phyloP scores from a whole-genome alignment of 371 early-diverging fungal genomes.

The Actinomortierella ambigua region DNA sequence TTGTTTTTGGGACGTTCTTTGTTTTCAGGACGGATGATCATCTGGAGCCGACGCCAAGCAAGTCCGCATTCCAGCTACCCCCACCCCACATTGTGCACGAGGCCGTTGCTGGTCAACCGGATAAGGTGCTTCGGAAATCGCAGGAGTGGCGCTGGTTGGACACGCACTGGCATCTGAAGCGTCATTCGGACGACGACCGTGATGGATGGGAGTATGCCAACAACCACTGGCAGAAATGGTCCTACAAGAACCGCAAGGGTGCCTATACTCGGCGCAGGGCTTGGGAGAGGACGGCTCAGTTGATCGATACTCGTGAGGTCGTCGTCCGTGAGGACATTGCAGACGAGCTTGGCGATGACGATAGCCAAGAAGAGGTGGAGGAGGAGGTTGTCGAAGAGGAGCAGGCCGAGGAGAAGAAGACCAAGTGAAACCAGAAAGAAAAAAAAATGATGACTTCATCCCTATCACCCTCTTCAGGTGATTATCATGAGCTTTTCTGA shows the following conservation, averaged over 20 bases:
- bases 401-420: too few relatives aligned
- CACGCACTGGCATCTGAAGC: constrained; percentile 44
- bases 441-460: too few relatives aligned
- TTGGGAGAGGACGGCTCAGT: constrained; percentile 47
- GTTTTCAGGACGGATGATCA: constrained; percentile 48
- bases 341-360: constrained; percentile 11
- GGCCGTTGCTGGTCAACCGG: constrained; percentile 35
- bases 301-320: constrained; percentile 45
- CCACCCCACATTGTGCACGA: constrained; percentile 33
- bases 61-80: constrained; percentile 46
- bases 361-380: too few relatives aligned
- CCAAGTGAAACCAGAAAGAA: too few relatives aligned
- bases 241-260: constrained; percentile 41
- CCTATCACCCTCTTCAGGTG: too few relatives aligned
- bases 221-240: constrained; percentile 48
- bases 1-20: background rate
- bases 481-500: too few relatives aligned
- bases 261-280: constrained; percentile 48
- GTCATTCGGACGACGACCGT: constrained; percentile 25
- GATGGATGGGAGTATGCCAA: constrained; percentile 53
- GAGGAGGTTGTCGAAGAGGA: too few relatives aligned
- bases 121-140: constrained; percentile 44
- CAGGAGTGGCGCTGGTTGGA: constrained; percentile 51
- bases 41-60: constrained; percentile 49
- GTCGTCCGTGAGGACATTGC: constrained; percentile 30